phyloP scores from a whole-genome alignment of 148 eudicot genomes.

The Cornus controversa region DNA sequence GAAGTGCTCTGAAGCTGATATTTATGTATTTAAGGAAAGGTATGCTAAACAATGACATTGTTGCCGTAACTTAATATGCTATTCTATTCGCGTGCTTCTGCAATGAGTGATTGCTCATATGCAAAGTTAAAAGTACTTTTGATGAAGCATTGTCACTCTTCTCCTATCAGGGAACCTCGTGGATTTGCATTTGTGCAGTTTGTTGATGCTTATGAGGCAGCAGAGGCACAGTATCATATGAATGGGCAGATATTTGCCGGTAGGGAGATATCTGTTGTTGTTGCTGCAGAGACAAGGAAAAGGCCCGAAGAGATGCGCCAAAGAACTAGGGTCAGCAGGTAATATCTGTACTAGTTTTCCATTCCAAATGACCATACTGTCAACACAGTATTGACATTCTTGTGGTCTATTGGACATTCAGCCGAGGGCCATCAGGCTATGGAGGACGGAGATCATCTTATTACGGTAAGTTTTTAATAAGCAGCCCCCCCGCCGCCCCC shows the following conservation, averaged over 20 bases:
- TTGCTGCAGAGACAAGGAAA: conserved; percentile 71
- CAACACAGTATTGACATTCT: conserved; percentile 8
- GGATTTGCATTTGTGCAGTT: conserved; percentile 89
- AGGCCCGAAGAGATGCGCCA: conserved; percentile 80
- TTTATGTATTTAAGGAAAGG: conserved; percentile 27
- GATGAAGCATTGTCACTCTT: conserved; percentile 6
- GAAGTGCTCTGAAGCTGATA: conserved; percentile 32
- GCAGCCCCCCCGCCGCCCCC: no score
- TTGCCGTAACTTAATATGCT: conserved; percentile 14
- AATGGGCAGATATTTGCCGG: conserved; percentile 72
- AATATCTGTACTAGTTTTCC: conserved; percentile 9
- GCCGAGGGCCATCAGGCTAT: conserved; percentile 53
- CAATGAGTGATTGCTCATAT: neutral
- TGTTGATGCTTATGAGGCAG: conserved; percentile 64
- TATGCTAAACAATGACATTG: conserved; percentile 24
- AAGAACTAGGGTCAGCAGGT: conserved; percentile 53
- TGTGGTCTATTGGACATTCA: neutral
- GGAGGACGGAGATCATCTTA: conserved; percentile 54
- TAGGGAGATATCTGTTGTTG: conserved; percentile 66
- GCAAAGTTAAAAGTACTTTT: conserved; percentile 2
- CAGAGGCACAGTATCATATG: conserved; percentile 72
- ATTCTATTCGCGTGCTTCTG: neutral
- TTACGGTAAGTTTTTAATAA: conserved; percentile 32
- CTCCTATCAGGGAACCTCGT: conserved; percentile 65
- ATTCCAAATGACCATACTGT: neutral